Evolutionary conservation across 176 grass and related monocot genomes (phyloP).

Genomic region (Oropetium thomaeum): DNA sequence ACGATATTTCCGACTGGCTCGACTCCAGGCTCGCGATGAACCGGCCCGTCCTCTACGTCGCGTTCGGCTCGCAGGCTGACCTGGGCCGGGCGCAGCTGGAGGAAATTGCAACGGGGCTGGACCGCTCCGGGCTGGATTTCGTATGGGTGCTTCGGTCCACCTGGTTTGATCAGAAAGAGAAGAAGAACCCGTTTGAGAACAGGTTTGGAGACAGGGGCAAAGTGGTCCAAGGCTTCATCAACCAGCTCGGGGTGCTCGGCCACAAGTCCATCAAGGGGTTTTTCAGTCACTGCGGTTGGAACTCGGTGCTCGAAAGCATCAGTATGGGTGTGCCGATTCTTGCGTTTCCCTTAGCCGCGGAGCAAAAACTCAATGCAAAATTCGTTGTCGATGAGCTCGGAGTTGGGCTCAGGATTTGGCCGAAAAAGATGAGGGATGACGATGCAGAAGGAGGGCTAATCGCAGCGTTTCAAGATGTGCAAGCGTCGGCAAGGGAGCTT

Average conservation of each 20-base stretch:
- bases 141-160: constrained; percentile 39
- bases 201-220: constrained; percentile 28
- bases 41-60: constrained; percentile 47
- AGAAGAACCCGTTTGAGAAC: not conserved
- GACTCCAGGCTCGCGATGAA: constrained; percentile 36
- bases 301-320: constrained; percentile 52
- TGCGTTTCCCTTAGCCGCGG: constrained; percentile 39
- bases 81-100: constrained; percentile 35
- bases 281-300: constrained; percentile 60
- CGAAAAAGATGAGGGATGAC: not conserved
- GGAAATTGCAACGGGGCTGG: constrained; percentile 40
- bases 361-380: constrained; percentile 57
- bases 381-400: constrained; percentile 30
- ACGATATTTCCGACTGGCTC: constrained; percentile 33
- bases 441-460: not conserved
- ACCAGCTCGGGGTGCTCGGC: constrained; percentile 24
- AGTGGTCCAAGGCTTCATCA: constrained; percentile 29
- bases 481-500: constrained; percentile 24
- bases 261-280: constrained; percentile 33
- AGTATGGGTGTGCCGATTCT: constrained; percentile 35
- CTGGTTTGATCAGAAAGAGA: not conserved
- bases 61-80: constrained; percentile 54
- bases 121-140: constrained; percentile 43
- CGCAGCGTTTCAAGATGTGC: constrained; percentile 9
- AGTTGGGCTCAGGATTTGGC: constrained; percentile 37